Conservation (phyloP, 2,329 filamentous ascomycete species). For the Alternaria hordeiaustralica region DNA sequence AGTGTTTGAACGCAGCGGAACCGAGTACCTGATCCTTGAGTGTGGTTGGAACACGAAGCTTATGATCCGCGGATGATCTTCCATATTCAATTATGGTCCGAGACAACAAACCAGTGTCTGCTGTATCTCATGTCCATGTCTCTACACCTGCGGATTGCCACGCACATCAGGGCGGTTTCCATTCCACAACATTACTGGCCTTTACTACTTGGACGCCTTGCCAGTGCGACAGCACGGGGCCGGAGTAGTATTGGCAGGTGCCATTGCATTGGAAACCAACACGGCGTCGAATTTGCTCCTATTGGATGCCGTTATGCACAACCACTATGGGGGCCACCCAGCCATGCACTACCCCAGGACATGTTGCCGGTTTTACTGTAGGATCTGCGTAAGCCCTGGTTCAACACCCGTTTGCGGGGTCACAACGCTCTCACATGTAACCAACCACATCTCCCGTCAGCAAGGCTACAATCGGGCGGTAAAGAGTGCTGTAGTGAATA, state of each 20-base stretch:
- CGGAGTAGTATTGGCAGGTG: constrained; percentile 9
- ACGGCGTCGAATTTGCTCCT: neutral
- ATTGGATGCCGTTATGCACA: constrained; percentile 18
- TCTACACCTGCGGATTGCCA: neutral
- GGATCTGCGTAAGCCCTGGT: constrained; percentile 11
- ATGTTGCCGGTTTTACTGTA: constrained; percentile 13
- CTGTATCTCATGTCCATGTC: neutral
- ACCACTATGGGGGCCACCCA: constrained; percentile 17
- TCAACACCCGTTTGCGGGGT: constrained; percentile 35
- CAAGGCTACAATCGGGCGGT: constrained; percentile 6
- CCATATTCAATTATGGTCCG: neutral
- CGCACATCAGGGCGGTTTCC: neutral
- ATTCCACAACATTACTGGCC: constrained; percentile 1
- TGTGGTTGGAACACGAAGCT: neutral
- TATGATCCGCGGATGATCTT: neutral
- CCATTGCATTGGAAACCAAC: constrained; percentile 11
- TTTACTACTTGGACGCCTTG: neutral
- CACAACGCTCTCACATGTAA: constrained; percentile 16
- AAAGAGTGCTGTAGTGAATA: constrained; percentile 16
- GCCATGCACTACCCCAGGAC: constrained; percentile 35
- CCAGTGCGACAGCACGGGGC: constrained; percentile 9
- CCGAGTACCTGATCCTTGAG: neutral
- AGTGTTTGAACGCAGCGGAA: neutral
- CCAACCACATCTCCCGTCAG: constrained; percentile 1
- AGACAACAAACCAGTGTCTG: neutral